Evolutionary conservation across 2,329 filamentous ascomycete genomes (phyloP).

Genomic region (Neocucurbitaria cava): DNA sequence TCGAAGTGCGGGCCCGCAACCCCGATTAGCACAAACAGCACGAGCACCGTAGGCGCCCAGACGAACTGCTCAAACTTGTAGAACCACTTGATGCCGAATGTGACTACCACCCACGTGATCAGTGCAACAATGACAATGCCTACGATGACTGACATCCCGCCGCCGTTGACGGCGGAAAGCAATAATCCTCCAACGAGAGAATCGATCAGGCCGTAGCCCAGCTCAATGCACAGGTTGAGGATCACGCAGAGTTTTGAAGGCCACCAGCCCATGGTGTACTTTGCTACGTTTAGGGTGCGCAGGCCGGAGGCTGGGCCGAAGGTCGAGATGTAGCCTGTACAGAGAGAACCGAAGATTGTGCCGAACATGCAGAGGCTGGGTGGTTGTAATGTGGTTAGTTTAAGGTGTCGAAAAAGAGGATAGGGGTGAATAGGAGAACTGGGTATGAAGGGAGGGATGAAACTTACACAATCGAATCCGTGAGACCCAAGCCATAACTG

Average conservation of each 20-base stretch:
- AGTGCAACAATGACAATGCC: slow-evolving; percentile 65
- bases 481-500: slow-evolving; percentile 26
- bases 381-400: too few relatives aligned
- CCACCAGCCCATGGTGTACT: slow-evolving; percentile 69
- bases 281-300: slow-evolving; percentile 45
- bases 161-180: slow-evolving; percentile 64
- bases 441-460: too few relatives aligned
- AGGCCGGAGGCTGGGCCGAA: slow-evolving; percentile 28
- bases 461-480: slow-evolving; percentile 22
- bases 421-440: too few relatives aligned
- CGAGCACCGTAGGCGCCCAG: slow-evolving; percentile 33
- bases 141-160: slow-evolving; percentile 63
- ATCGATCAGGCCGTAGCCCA: slow-evolving; percentile 65
- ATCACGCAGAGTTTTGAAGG: slow-evolving; percentile 64
- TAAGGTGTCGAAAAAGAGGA: too few relatives aligned
- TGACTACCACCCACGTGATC: slow-evolving; percentile 31
- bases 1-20: slow-evolving; percentile 58
- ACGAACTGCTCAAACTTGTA: slow-evolving; percentile 35
- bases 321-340: slow-evolving; percentile 31
- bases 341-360: slow-evolving; percentile 29
- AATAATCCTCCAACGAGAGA: slow-evolving; percentile 68
- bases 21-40: slow-evolving; percentile 36
- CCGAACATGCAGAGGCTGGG: slow-evolving; percentile 30
- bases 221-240: slow-evolving; percentile 62
- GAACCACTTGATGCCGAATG: slow-evolving; percentile 35